Conservation (phyloP, 495 filamentous ascomycete species). For the Penicillium samsonianum region DNA sequence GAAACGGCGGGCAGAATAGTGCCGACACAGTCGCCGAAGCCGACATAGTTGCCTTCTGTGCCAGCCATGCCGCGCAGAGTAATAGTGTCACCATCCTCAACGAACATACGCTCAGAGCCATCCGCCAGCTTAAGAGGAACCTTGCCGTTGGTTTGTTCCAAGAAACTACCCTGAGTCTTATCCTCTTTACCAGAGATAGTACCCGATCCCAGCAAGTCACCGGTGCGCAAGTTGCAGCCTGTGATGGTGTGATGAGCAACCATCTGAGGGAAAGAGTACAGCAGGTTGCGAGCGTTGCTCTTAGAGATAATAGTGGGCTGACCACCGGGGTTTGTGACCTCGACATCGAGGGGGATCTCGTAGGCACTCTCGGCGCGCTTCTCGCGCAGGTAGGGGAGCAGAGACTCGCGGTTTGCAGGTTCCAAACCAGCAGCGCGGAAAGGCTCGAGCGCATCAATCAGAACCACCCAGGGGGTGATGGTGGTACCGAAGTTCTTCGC, state of each 20-base stretch:
- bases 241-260: constrained; percentile 86
- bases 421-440: constrained; percentile 61
- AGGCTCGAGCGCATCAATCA: constrained; percentile 79
- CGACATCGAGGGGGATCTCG: constrained; percentile 74
- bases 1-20: constrained; percentile 51
- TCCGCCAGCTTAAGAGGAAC: constrained; percentile 64
- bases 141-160: constrained; percentile 78
- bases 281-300: constrained; percentile 69
- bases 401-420: constrained; percentile 56
- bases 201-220: constrained; percentile 85
- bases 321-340: constrained; percentile 67
- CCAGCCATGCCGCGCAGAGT: constrained; percentile 68
- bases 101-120: constrained; percentile 70
- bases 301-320: constrained; percentile 63
- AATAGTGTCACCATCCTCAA: constrained; percentile 84
- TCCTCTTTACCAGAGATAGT: constrained; percentile 78
- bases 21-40: constrained; percentile 72
- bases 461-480: constrained; percentile 86
- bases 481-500: constrained; percentile 92
- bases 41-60: constrained; percentile 61
- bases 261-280: constrained; percentile 96
- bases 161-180: constrained; percentile 67
- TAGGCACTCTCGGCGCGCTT: constrained; percentile 62
- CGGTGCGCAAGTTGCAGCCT: constrained; percentile 78
- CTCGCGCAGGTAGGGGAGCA: constrained; percentile 73